Base-by-base conservation (phyloP, 345 rosid genomes). In the Populus davidiana region DNA sequence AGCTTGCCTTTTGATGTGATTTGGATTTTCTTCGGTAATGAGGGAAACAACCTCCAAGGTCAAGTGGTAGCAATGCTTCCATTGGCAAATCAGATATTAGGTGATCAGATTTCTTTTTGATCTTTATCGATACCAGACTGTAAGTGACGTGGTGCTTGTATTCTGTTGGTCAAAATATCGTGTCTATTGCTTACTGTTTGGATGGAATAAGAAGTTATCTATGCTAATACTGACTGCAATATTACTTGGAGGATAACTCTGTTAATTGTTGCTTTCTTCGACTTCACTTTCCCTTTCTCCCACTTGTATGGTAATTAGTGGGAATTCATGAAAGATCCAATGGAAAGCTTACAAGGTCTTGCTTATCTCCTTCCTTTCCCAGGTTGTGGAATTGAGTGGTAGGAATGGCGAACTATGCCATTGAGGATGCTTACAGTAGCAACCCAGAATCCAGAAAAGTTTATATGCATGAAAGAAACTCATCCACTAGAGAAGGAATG, bases 401-500 rank as follows among this genome's bases (percentile, higher is more conserved):
- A 76, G 76, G 49, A 74, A 74, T 74, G 74, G 80, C 80, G 73
- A 70, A 35, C 70, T 56, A 38, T 29, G 33, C 61, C 50, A 17
- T 62, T 82, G 79, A 56, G 4, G 25, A 9, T 65, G 33, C 38
- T 38, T 27, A 9, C 71, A 23, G 29, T 12, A 74, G 50, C 54
- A 71, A 74, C 70, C 18, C 76, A 21, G 79, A 73, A 67, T 47
- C 71, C 18, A 79, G 47, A 29, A n/a, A 61, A 31, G 78, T 50
- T 78, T 52, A 27, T 70, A 35, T 61, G 21, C 78, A 54, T 67
- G 82, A 73, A 68, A 85, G 82, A 59, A 70, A 67, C 39, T 73
- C 83, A 64, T 68, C 56, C 49, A 72, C 56, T 74, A 88, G 69
- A 61, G 78, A 65, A 41, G 86, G 82, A 75, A 77, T 79, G 73